phyloP scores from a whole-genome alignment of 73 alveolate species.

The Symbiodinium natans region DNA sequence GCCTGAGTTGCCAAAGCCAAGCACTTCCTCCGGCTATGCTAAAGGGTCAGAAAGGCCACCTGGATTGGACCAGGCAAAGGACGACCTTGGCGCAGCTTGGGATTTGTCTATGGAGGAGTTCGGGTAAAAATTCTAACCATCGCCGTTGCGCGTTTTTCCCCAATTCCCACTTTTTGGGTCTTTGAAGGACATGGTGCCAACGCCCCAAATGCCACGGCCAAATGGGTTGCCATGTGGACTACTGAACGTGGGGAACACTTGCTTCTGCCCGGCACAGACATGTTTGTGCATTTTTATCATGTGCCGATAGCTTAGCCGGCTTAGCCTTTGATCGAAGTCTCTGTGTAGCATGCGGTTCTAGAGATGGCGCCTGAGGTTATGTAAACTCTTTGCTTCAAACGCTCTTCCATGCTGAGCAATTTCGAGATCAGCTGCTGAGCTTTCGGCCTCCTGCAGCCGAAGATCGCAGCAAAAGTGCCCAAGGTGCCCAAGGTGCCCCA shows the following conservation, averaged over 20 bases:
- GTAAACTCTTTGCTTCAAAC: slow-evolving; percentile 85
- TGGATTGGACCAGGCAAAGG: slow-evolving; percentile 38
- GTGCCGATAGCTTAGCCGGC: not conserved
- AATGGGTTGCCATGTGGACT: slow-evolving; percentile 85
- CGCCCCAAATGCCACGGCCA: slow-evolving; percentile 92
- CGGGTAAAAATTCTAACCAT: no score
- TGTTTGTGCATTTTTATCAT: not conserved
- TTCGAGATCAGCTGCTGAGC: slow-evolving; percentile 52
- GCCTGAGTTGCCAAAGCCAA: slow-evolving; percentile 67
- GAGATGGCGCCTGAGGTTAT: slow-evolving; percentile 11
- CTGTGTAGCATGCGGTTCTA: not conserved
- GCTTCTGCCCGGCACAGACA: slow-evolving; percentile 18
- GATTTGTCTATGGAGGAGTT: not conserved
- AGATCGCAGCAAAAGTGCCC: not conserved
- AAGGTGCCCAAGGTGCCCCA: no score
- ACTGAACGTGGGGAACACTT: slow-evolving; percentile 78
- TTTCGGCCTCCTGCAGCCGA: slow-evolving; percentile 31
- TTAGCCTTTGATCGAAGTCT: not conserved
- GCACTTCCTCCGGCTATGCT: slow-evolving; percentile 58
- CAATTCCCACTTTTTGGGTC: no score
- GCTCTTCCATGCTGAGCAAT: slow-evolving; percentile 49
- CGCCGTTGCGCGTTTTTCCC: not conserved
- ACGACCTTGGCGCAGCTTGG: not conserved
- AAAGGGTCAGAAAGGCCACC: slow-evolving; percentile 50
- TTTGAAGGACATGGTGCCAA: slow-evolving; percentile 74